phyloP scores from a whole-genome alignment of 2,329 filamentous ascomycete genomes.

The Aureobasidium vineae region DNA sequence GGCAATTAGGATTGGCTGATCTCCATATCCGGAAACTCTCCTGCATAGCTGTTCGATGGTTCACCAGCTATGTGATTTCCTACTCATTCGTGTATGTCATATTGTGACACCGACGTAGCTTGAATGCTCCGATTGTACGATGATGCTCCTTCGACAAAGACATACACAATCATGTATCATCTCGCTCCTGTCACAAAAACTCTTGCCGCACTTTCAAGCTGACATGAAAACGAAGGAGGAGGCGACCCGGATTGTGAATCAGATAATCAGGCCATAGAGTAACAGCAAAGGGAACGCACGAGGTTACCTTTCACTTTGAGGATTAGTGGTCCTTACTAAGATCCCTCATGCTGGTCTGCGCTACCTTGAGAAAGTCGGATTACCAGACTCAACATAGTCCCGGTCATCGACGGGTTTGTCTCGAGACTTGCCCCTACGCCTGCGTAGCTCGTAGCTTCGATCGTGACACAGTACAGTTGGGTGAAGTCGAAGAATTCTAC shows the following conservation, averaged over 20 bases:
- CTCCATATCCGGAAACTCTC: too few species aligned
- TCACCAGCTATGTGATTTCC: too few species aligned
- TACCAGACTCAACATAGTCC: not conserved
- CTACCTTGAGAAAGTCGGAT: not conserved
- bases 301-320: not conserved
- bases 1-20: too few species aligned
- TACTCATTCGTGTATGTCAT: not conserved
- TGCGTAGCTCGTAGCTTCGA: not conserved
- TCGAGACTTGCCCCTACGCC: not conserved
- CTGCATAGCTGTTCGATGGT: too few species aligned
- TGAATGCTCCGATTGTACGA: too few species aligned
- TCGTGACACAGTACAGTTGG: conserved; percentile 2
- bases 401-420: not conserved
- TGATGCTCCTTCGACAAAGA: not conserved
- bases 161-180: not conserved
- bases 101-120: too few species aligned
- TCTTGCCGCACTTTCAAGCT: not conserved
- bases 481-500: not conserved
- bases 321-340: not conserved
- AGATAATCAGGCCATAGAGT: not conserved
- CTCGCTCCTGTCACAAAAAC: not conserved
- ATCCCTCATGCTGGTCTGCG: not conserved
- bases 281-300: not conserved
- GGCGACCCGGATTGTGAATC: too few species aligned
- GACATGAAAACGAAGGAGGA: conserved; percentile 1